phyloP scores from a whole-genome alignment of 257 asterid species.

The Rauvolfia tetraphylla region DNA sequence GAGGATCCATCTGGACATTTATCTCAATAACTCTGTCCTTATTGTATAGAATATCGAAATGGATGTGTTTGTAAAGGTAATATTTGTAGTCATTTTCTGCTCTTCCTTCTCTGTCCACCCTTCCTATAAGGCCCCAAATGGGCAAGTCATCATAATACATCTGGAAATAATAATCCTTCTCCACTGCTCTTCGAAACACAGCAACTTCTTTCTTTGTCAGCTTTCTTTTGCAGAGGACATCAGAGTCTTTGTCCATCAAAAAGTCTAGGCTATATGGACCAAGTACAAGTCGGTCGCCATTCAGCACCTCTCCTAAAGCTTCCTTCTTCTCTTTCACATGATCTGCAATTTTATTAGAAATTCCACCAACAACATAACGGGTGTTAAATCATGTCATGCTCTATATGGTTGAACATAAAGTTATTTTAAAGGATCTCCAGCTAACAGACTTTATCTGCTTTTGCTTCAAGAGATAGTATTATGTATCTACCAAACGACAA shows the following conservation, averaged over 20 bases:
- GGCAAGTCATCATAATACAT: slow-evolving; percentile 86
- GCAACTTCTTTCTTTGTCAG: slow-evolving; percentile 53
- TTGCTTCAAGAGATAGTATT: not conserved
- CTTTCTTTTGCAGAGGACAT: slow-evolving; percentile 46
- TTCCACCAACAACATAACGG: not conserved
- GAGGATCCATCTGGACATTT: slow-evolving; percentile 65
- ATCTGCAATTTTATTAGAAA: slow-evolving; percentile 30
- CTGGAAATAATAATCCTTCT: slow-evolving; percentile 70
- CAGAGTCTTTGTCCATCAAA: slow-evolving; percentile 52
- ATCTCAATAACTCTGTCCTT: slow-evolving; percentile 73
- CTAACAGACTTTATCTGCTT: not conserved
- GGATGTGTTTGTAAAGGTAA: slow-evolving; percentile 59
- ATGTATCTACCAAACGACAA: not conserved
- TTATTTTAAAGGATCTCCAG: not conserved
- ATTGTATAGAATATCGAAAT: slow-evolving; percentile 57
- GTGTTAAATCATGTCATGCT: not conserved
- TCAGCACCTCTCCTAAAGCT: slow-evolving; percentile 65
- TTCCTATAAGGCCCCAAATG: slow-evolving; percentile 75
- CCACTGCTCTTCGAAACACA: slow-evolving; percentile 56
- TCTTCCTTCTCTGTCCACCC: slow-evolving; percentile 62
- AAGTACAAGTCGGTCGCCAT: slow-evolving; percentile 67
- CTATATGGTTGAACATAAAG: not conserved
- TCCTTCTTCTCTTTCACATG: slow-evolving; percentile 70
- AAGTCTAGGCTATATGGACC: slow-evolving; percentile 75
- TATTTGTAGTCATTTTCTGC: slow-evolving; percentile 60